Evolutionary conservation across 2,329 filamentous ascomycete species (phyloP).

Genomic region (Paecilomyces sp.): DNA sequence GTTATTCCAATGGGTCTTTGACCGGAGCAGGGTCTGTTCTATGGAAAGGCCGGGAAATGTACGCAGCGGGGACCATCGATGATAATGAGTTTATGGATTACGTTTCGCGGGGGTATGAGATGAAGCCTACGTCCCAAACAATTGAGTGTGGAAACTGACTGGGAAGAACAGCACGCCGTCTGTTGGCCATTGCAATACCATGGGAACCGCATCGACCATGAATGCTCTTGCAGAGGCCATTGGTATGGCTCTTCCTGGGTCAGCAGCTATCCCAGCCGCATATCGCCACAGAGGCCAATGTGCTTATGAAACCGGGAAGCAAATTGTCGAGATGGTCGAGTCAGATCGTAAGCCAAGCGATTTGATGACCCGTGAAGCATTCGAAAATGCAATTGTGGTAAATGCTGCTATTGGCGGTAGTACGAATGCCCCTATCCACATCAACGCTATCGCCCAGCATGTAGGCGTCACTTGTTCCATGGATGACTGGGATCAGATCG

Average conservation of each 20-base stretch:
- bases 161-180: constrained; percentile 32
- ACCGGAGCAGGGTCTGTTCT: constrained; percentile 42
- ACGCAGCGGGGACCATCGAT: constrained; percentile 41
- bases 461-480: constrained; percentile 44
- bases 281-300: constrained; percentile 43
- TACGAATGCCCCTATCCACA: constrained; percentile 51
- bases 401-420: constrained; percentile 52
- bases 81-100: constrained; percentile 41
- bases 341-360: constrained; percentile 46
- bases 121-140: constrained; percentile 1
- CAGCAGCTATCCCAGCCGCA: constrained; percentile 45
- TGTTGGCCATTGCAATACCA: constrained; percentile 46
- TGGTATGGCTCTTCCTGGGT: constrained; percentile 47
- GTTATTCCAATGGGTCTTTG: constrained; percentile 34
- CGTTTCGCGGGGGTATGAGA: constrained; percentile 32
- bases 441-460: constrained; percentile 49
- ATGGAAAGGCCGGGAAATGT: constrained; percentile 44
- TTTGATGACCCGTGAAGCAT: constrained; percentile 49
- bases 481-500: constrained; percentile 49
- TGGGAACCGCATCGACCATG: constrained; percentile 50
- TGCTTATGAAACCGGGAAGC: constrained; percentile 43
- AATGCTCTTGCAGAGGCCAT: constrained; percentile 47
- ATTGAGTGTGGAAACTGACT: neutral
- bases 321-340: constrained; percentile 46
- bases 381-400: constrained; percentile 50